phyloP scores from a whole-genome alignment of 2,329 filamentous ascomycete species.

The Pestalotiopsis sp. region DNA sequence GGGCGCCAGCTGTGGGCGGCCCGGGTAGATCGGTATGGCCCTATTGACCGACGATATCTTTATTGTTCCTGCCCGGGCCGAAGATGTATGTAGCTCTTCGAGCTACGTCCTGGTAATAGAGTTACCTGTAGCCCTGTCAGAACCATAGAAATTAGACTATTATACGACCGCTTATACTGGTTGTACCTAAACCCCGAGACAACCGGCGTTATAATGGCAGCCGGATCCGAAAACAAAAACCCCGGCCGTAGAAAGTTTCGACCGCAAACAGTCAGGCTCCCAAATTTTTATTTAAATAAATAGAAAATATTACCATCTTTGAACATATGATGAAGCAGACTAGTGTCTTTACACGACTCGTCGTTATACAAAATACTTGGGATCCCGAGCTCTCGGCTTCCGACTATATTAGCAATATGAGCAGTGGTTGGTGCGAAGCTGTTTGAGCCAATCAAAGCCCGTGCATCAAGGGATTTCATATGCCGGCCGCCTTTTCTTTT shows the following conservation, averaged over 20 bases:
- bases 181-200: too few species aligned
- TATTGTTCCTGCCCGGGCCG: too few species aligned
- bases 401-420: constrained; percentile 1
- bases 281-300: constrained; percentile 13
- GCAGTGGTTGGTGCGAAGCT: constrained; percentile 6
- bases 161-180: too few species aligned
- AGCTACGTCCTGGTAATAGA: too few species aligned
- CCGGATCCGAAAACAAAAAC: constrained; percentile 8
- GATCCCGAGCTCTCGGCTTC: background rate
- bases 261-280: background rate
- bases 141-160: too few species aligned
- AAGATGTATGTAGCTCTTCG: too few species aligned
- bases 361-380: constrained; percentile 2
- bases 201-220: constrained; percentile 10
- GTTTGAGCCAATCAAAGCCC: background rate
- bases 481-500: background rate
- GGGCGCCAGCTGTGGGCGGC: too few species aligned
- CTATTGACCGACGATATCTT: too few species aligned
- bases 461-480: background rate
- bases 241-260: constrained; percentile 15
- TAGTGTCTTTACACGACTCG: constrained; percentile 4
- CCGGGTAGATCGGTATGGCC: too few species aligned
- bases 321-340: constrained; percentile 16
- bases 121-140: too few species aligned
- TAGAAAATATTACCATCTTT: constrained; percentile 4